Evolutionary conservation across 2,329 filamentous ascomycete genomes (phyloP).

Genomic region (Pleurostoma richardsiae): DNA sequence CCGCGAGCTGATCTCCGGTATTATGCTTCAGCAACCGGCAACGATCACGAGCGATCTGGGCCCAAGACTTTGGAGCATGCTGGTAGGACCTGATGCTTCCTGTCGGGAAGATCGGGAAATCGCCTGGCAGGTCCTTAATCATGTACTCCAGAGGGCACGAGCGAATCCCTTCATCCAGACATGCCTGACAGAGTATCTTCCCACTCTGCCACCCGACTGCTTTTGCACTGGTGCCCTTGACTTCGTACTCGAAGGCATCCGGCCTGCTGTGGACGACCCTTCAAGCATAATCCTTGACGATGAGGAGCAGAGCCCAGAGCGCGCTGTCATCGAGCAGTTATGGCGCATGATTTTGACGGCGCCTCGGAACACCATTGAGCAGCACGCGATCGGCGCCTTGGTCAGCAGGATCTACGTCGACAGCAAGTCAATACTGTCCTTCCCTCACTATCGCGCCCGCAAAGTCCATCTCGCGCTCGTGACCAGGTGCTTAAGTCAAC

Average conservation of each 20-base stretch:
- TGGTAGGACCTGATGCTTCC: slow-evolving; percentile 61
- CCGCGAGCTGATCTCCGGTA: slow-evolving; percentile 49
- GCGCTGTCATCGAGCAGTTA: slow-evolving; percentile 62
- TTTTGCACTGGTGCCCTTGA: slow-evolving; percentile 59
- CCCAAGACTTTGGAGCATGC: slow-evolving; percentile 62
- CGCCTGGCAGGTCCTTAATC: slow-evolving; percentile 65
- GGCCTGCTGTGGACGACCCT: slow-evolving; percentile 39
- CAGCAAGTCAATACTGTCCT: slow-evolving; percentile 42
- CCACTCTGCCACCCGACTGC: slow-evolving; percentile 47
- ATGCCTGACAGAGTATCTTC: slow-evolving; percentile 53
- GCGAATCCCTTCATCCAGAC: slow-evolving; percentile 51
- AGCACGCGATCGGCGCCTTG: slow-evolving; percentile 62
- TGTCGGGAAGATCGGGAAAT: slow-evolving; percentile 56
- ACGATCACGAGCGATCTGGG: slow-evolving; percentile 60
- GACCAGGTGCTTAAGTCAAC: slow-evolving; percentile 65
- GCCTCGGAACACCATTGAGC: slow-evolving; percentile 59
- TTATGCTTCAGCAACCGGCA: slow-evolving; percentile 53
- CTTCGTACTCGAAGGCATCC: slow-evolving; percentile 51
- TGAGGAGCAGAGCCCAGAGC: slow-evolving; percentile 45
- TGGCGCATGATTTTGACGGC: slow-evolving; percentile 77
- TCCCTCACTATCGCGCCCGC: slow-evolving; percentile 44
- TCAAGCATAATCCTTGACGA: slow-evolving; percentile 39
- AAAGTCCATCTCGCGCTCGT: slow-evolving; percentile 66
- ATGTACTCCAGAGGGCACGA: slow-evolving; percentile 34
- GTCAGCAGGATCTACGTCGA: slow-evolving; percentile 67